Evolutionary conservation across 2,329 filamentous ascomycete genomes (phyloP), one percentile per base, ranked within the genome.

Genomic region (Exophiala lecanii-corni): DNA sequence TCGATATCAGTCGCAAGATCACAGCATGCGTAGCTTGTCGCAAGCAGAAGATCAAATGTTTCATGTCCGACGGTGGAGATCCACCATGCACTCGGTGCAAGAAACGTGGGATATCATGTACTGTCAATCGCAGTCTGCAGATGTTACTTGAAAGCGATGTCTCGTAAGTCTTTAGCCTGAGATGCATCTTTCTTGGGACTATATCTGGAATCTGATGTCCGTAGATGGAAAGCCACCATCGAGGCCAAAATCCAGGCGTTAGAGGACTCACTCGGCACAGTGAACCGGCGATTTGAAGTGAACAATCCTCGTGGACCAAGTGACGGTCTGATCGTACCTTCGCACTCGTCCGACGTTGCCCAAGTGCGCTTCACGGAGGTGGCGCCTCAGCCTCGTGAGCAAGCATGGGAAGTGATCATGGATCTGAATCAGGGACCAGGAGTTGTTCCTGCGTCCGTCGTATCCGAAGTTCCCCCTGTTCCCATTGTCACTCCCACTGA

Each of bases 41-140:
- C 6, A 61, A 60, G 33, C 56, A 59, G 55, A 78, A 78, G 56
- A 75, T 78, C 53, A 72, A 73, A 54, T 78, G 74, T 55, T 68
- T 73, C 44, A 67, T 75, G 50, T 65, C 68, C 42, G 12, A 26
- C 12, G 55, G 65, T 10, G 71, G 70, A 5, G 64, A 71, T 46
- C 53, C 69, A 16, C 62, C 66, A 9, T 75, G 72, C 54, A 67
- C 67, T 37, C 59, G 72, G 37, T 75, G 72, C 56, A 61, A 62
- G 30, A 68, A 72, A 42, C 66, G 72, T 54, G 67, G 66, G 3
- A 48, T 74, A 25, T 67, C 70, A 21, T 75, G 72, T 47, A 60
- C 73, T 15, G 61, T 74, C 33, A 74, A 75, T 53, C 74, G 73
- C 43, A 74, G 70, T 48, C 61, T 69, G n/a, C 66, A 69, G 54